Evolutionary conservation across 2,329 filamentous ascomycete genomes (phyloP), one percentile per base, ranked within the genome.

Genomic region (Ophiosphaerella narmari): DNA sequence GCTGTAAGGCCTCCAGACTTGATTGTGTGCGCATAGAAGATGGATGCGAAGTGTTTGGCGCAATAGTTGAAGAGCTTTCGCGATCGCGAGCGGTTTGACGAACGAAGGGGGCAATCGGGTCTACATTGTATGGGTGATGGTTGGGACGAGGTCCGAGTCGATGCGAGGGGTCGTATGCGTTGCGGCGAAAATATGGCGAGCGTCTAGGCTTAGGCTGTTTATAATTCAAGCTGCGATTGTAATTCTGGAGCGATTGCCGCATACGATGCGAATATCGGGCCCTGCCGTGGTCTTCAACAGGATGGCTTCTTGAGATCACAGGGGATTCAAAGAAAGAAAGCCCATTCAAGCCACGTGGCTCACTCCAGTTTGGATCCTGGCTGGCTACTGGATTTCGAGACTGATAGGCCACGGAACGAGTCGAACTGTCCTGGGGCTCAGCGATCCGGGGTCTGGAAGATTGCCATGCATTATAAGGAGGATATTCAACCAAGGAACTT

Each of bases 401-500:
- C 52, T 11, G 67, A 68, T 55, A 71, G 44, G 35, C 55, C 51
- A 23, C 57, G 50, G 51, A 69, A 63, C n/a, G 62, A 62, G 35
- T 54, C 52, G 56, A 65, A 65, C 68, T 69, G 54, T 48, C 39
- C 26, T 61, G 51, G 40, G 50, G 61, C 59, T 71, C 63, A 67
- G 63, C 52, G 54, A 62, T 46, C 47, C 56, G 43, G 41, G 50
- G 24, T 39, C 48, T 48, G 35, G 55, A 46, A 40, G 46, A 45
- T 7, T 39, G 12, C 46, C 54, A 48, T 48, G 52, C 52, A 51
- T 51, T 49, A 34, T 43, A 54, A 53, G 49, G 56, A 39, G 46
- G 61, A 51, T 47, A 60, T 39, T 53, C 59, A 54, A 77, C 75
- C 54, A 75, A 75, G 8, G 74, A 72, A 68, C 74, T 77, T 61